Evolutionary conservation across 768 basidiomycete genomes (phyloP).

Genomic region (Mycena kentingensis): DNA sequence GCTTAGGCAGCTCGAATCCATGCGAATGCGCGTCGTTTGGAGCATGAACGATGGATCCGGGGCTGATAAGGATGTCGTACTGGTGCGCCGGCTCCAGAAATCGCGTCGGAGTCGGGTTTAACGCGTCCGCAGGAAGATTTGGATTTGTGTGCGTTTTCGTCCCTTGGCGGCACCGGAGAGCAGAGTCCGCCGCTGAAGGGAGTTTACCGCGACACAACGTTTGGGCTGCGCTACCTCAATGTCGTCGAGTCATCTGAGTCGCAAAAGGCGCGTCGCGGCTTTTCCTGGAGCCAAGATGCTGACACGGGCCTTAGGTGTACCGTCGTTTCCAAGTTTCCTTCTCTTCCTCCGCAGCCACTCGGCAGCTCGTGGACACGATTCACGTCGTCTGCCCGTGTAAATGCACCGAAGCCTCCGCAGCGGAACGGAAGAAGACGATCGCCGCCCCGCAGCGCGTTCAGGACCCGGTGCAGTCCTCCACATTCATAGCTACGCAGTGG

Average conservation of each 20-base stretch:
- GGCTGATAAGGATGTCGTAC: conserved; percentile 58
- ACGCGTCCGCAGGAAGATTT: conserved; percentile 64
- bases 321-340: conserved; percentile 81
- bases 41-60: conserved; percentile 43
- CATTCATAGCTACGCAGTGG: too few species aligned
- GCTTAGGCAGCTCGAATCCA: conserved; percentile 56
- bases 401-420: conserved; percentile 38
- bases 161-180: conserved; percentile 36
- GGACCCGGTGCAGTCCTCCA: too few species aligned
- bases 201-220: conserved; percentile 70
- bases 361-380: conserved; percentile 63
- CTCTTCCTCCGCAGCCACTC: conserved; percentile 45
- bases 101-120: neutral
- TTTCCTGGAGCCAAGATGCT: conserved; percentile 10
- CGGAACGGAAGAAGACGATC: conserved; percentile 23
- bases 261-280: conserved; percentile 15
- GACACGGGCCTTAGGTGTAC: conserved; percentile 47
- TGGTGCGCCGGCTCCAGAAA: conserved; percentile 59
- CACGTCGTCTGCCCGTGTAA: conserved; percentile 76
- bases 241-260: conserved; percentile 35
- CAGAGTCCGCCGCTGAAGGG: conserved; percentile 75
- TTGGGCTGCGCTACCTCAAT: conserved; percentile 76
- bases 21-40: conserved; percentile 69
- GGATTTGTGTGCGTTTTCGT: conserved; percentile 70
- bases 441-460: conserved; percentile 8